Evolutionary conservation across 1,284 basidiomycete genomes (phyloP).

Genomic region (Bjerkandera adusta): DNA sequence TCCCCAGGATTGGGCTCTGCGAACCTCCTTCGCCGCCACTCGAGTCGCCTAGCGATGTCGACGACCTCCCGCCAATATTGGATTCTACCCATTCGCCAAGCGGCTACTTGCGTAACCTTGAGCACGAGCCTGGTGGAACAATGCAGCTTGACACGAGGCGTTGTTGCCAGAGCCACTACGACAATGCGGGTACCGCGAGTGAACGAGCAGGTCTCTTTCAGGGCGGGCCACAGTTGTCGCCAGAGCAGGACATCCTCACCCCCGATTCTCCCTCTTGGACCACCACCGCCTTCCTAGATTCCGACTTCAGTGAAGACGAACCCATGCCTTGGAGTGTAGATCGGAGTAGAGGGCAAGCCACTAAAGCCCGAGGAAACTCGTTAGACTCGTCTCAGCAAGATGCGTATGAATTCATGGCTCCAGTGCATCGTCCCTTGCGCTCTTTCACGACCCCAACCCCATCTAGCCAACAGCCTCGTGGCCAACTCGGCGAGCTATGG

Average conservation of each 20-base stretch:
- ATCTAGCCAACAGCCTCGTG: not conserved
- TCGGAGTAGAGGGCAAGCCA: not conserved
- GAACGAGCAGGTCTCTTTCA: not conserved
- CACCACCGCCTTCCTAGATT: not conserved
- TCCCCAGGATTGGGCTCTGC: slow-evolving; percentile 1
- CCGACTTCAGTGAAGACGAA: slow-evolving; percentile 1
- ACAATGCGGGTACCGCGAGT: not conserved
- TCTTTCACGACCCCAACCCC: slow-evolving; percentile 1
- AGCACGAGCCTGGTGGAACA: not conserved
- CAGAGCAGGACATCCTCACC: slow-evolving; percentile 1
- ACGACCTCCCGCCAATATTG: slow-evolving; percentile 9
- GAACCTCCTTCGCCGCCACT: slow-evolving; percentile 4
- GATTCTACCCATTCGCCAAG: not conserved
- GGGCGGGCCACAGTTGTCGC: slow-evolving; percentile 2
- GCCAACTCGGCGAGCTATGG: slow-evolving; percentile 1
- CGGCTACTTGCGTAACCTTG: not conserved
- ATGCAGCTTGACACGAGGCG: not conserved
- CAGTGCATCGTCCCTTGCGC: slow-evolving; percentile 2
- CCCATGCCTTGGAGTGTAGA: slow-evolving; percentile 6
- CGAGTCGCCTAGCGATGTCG: slow-evolving; percentile 1
- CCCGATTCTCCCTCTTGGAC: slow-evolving; percentile 1
- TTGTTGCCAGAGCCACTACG: slow-evolving; percentile 1
- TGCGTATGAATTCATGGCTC: slow-evolving; percentile 1
- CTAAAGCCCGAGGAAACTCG: not conserved
- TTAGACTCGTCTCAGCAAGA: slow-evolving; percentile 1